Evolutionary conservation across 116 monocot species (phyloP), one percentile per base, ranked within the genome.

Genomic region (Dioscorea cayenensis): DNA sequence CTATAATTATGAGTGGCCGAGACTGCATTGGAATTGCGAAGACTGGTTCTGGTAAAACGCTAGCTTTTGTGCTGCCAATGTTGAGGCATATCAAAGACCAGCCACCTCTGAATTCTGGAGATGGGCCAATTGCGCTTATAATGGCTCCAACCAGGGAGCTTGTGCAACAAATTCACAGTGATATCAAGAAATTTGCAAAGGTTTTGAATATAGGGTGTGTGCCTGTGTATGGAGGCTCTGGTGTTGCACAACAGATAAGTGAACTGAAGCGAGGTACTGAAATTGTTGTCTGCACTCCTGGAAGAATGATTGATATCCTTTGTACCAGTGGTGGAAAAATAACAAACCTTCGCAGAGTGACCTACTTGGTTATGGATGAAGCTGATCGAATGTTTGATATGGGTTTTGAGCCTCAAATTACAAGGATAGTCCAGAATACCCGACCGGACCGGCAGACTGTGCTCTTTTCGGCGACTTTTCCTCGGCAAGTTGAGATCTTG

Each of bases 381-480:
- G 96, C 96, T 65, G 96, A 96, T 80, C 68, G 96, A 72, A 96
- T 96, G 96, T 96, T 92, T 79, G 96, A 92, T 70, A 96, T 96
- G 96, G 96, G 96, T 9, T 96, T 96, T 68, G 96, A 96, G 73
- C 96, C 96, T 59, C 96, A 92, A 70, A 96, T 96, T 51, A 88
- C 90, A 18, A 78, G 96, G 65, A 96, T 96, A 23, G 83, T 96
- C 51, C 92, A 92, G 63, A 96, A 96, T 70, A 92, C 92, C 49
- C 78, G 88, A 25, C 92, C 96, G n/a, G 92, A 92, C 21, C 69
- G 96, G 28, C 96, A 96, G 71, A 96, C 92, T 7, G 96, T 96
- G 7, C 86, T 96, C 5, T 96, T 96, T 76, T 96, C 92, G 1
- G 96, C 96, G 58, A 96, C 96, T 29, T 96, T 96, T 82, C 96